Base-by-base conservation (phyloP, 1,139 yeast genomes). In the Candida sanyaensis region DNA sequence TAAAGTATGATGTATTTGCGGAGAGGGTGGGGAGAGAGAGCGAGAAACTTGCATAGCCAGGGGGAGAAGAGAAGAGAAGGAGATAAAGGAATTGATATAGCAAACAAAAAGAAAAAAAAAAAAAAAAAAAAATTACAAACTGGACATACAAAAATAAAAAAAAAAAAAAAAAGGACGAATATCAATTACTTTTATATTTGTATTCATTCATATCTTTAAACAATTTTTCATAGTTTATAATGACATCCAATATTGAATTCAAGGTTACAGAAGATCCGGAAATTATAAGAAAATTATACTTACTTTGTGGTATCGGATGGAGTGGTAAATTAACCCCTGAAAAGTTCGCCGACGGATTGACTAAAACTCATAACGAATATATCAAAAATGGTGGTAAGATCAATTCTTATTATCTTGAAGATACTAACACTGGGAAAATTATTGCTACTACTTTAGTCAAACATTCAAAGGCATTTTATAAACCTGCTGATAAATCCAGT, bases 221-320 rank as follows among this genome's bases (percentile, higher is more conserved):
- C 23, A 6, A 6, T n/a, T 12, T 12, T 28, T 7, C 26, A 24
- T 27, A n/a, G 34, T 32, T 27, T 34, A 43, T 13, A n/a, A 27
- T 42, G 40, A 12, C 45, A 10, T 34, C 51, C 11, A 43, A 51
- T 10, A 45, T 49, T 32, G 26, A 46, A 29, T 53, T 55, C 41
- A 48, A 42, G 13, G 12, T 45, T 6, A 68, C 75, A 2, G 59
- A 62, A n/a, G 69, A 66, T 41, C 66, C 67, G 7, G 58, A 52
- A 7, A 61, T 65, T 43, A 55, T 73, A 44, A 51, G 48, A 26
- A 60, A 67, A 39, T 53, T 71, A 10, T 66, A 61, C 43, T 44
- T 60, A 0, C 55, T 73, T 27, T 54, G 67, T 39, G 70, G 67
- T 2, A 44, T 62, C 4, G 69, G 66, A 48, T 69, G 75, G 71